Conservation (phyloP, 352 stramenopile genomes). For the Pythium coloratum region DNA sequence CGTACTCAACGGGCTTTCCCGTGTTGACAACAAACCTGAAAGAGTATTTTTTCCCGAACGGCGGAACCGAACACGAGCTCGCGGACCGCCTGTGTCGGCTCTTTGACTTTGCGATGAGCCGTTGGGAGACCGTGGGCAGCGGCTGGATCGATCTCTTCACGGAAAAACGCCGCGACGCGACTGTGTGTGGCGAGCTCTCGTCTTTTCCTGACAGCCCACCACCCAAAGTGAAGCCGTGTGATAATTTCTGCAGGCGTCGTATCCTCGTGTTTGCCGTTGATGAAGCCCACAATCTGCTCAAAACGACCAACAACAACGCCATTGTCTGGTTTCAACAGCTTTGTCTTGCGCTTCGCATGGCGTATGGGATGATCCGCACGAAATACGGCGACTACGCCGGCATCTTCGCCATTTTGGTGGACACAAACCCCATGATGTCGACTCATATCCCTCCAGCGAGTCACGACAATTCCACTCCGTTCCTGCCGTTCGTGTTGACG, state of each 20-base stretch:
- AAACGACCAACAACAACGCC: not conserved
- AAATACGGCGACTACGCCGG: not conserved
- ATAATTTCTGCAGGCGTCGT: not conserved
- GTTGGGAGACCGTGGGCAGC: not conserved
- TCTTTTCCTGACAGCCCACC: not conserved
- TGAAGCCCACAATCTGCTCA: not conserved
- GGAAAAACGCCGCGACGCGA: not conserved
- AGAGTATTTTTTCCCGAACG: not conserved
- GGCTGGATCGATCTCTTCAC: not conserved
- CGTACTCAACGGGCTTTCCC: not conserved
- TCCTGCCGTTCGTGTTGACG: conserved; percentile 66
- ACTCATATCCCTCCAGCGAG: not conserved
- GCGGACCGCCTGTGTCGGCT: not conserved
- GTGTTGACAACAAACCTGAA: not conserved
- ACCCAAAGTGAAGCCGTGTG: not conserved
- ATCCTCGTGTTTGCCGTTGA: conserved; percentile 6
- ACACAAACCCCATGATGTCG: conserved; percentile 21
- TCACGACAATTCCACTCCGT: conserved; percentile 10
- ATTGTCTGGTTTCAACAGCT: not conserved
- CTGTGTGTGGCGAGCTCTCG: not conserved
- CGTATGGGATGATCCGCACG: not conserved
- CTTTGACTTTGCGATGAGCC: not conserved
- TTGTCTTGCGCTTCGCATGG: not conserved
- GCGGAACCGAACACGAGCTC: not conserved
- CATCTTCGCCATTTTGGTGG: conserved; percentile 41